These are phyloP conservation scores for Chrysanthemum seticuspe DNA, from an alignment of 129 eudicot genomes.

Conservation along the genomic window DNA sequence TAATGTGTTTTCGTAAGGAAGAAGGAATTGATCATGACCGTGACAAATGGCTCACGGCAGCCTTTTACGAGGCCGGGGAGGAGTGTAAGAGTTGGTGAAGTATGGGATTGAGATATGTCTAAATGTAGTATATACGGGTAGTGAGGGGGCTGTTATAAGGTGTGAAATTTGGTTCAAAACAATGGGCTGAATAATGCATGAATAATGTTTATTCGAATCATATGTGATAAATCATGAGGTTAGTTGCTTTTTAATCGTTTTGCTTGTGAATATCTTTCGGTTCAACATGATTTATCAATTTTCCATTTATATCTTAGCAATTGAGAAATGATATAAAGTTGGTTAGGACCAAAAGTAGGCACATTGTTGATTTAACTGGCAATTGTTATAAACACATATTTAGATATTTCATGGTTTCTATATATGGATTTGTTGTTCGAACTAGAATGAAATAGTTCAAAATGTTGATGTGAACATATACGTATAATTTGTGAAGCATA, in stretches of 20 bases:
- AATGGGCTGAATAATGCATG: neutral
- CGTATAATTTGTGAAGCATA: neutral
- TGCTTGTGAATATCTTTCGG: conserved; percentile 5
- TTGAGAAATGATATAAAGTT: neutral
- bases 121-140: conserved; percentile 21
- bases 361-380: neutral
- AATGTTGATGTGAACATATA: neutral
- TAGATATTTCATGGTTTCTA: no score
- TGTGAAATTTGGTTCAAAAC: conserved; percentile 14
- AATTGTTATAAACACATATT: neutral
- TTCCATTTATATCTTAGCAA: neutral
- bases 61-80: conserved; percentile 7
- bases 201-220: conserved; percentile 11
- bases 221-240: conserved; percentile 22
- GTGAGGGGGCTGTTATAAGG: conserved; percentile 5
- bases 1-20: conserved; percentile 24
- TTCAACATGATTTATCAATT: neutral
- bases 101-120: conserved; percentile 25
- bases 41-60: conserved; percentile 23
- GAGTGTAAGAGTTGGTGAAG: conserved; percentile 18
- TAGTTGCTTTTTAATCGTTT: conserved; percentile 15
- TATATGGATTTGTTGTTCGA: neutral
- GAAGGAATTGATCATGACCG: conserved; percentile 22
- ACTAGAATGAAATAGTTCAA: neutral
- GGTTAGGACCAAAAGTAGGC: neutral